Evolutionary conservation across 108 stramenopile species (phyloP), one percentile per base, ranked within the genome.

Genomic region (Nitzschia sp.): DNA sequence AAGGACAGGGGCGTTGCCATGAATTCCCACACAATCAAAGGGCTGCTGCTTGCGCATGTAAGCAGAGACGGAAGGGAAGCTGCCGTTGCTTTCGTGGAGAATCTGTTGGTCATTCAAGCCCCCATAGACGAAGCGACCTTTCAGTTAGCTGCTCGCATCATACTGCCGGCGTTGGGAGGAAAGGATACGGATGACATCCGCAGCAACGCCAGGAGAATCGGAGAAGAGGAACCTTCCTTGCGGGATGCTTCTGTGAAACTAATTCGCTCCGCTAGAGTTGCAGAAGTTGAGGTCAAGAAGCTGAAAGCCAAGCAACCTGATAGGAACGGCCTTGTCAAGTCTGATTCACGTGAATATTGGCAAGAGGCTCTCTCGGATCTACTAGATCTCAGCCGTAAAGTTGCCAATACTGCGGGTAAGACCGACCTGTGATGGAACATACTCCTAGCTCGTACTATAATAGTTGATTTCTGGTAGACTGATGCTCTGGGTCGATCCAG

Each of bases 41-140:
- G 71, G 0, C 38, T 63, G 1, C 1, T 78, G 22, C n/a, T 68
- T 9, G 77, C 77, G 27, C 29, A 53, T 34, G 13, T 36, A 11
- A 33, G 46, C 30, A 62, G 26, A 15, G 63, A 52, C 48, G 71
- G 69, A 28, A 52, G 29, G 23, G 48, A 4, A 16, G 21, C 36
- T 30, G 77, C 53, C 26, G 1, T 45, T 2, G 17, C 31, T 1
- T 34, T 61, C 11, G 5, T 72, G 33, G 61, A 72, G 2, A 17
- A 21, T 13, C 35, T 60, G 22, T 16, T 72, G 8, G 16, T 28
- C 21, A 8, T 16, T 17, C 15, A 58, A n/a, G 55, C 45, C 15
- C 33, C 41, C 11, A 44, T 78, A 15, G 64, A 78, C 38, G 64
- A 71, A 29, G 34, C 2, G 1, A 34, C 57, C 36, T 78, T 72